Evolutionary conservation across 2,329 filamentous ascomycete species (phyloP), one percentile per base, ranked within the genome.

Genomic region (Verticillium isaacii): DNA sequence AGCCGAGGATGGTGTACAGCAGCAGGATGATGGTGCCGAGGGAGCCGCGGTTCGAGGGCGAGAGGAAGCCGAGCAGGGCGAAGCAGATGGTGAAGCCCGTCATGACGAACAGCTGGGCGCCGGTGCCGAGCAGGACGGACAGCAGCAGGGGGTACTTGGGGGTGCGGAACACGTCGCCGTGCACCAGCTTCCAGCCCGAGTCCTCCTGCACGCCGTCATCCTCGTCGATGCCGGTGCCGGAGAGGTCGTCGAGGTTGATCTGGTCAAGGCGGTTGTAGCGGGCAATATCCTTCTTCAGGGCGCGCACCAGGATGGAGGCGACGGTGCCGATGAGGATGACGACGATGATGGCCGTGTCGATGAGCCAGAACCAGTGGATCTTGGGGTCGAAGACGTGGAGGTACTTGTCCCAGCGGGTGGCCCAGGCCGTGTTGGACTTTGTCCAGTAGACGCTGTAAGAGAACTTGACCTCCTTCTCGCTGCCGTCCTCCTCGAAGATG

Each of bases 381-480:
- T 95, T 96, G 59, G 95, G 93, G 74, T 98, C 93, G 72, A 93
- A 96, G 34, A 99, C 94, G 71, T 98, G 94, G 39, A 99, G 84
- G 73, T 98, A 98, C 77, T 97, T 98, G 82, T 99, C 95, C 95
- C 95, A 99, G 66, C 95, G 87, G 14, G 95, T 99, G 32, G 95
- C 95, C 89, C 96, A 99, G 1, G 90, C 91, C 1, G 93, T 98
- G 1, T 83, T 72, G 0, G 93, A 97, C 67, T 88, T 86, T 62
- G 84, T 85, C 95, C 95, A 99, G 76, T 89, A 90, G 15, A 98
- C 92, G 67, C 90, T 92, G 79, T 99, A 99, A 5, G 93, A 97
- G 80, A 92, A 99, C 2, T 87, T 85, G 25, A 97, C 91, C 84
- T 92, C 61, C 15, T 74, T 71, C 37, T 70, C 72, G 29, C 83